These are phyloP conservation scores for Yamadazyma ubonensis DNA, from an alignment of 805 yeast species.

Conservation along the genomic window DNA sequence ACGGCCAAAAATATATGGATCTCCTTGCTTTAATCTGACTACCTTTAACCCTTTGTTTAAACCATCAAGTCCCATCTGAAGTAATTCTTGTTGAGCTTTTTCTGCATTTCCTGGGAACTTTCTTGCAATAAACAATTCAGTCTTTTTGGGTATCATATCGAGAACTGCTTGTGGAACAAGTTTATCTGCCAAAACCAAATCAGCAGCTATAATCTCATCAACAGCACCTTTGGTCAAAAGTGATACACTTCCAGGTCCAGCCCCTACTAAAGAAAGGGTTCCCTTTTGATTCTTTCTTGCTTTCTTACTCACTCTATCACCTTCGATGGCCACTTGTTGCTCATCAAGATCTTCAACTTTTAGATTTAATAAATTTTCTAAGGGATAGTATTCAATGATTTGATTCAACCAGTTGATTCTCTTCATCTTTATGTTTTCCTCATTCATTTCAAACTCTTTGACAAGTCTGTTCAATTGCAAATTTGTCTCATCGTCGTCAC, in stretches of 20 bases:
- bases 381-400: slow-evolving; percentile 86
- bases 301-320: slow-evolving; percentile 16
- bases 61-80: slow-evolving; percentile 67
- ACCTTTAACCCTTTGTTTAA: slow-evolving; percentile 68
- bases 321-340: slow-evolving; percentile 1
- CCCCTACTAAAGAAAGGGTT: slow-evolving; percentile 77
- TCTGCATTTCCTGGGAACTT: slow-evolving; percentile 98
- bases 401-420: slow-evolving; percentile 85
- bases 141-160: slow-evolving; percentile 71
- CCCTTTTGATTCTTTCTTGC: slow-evolving; percentile 36
- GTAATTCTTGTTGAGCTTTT: slow-evolving; percentile 81
- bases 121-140: slow-evolving; percentile 80
- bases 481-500: slow-evolving; percentile 71
- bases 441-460: slow-evolving; percentile 55
- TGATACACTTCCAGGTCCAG: slow-evolving; percentile 90
- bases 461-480: slow-evolving; percentile 60
- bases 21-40: slow-evolving; percentile 92
- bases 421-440: slow-evolving; percentile 50
- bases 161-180: slow-evolving; percentile 87
- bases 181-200: slow-evolving; percentile 83
- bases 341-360: slow-evolving; percentile 56
- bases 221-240: slow-evolving; percentile 83
- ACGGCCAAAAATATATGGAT: slow-evolving; percentile 93
- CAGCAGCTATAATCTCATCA: slow-evolving; percentile 77
- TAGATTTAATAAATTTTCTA: slow-evolving; percentile 58